Conservation (phyloP, 2,329 filamentous ascomycete genomes). For the Cercospora janseana region DNA sequence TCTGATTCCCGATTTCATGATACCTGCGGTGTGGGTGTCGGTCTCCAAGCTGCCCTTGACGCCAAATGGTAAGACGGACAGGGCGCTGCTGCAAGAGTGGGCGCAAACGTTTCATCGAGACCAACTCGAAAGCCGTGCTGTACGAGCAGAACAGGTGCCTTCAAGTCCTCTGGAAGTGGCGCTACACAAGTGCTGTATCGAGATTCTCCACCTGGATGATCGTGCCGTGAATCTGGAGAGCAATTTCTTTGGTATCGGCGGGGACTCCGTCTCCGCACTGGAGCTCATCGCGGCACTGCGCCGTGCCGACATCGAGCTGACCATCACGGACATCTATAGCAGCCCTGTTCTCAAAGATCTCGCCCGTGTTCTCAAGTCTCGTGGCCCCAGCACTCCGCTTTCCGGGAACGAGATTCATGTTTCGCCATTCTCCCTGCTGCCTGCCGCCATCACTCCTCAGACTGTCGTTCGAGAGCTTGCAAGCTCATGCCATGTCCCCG, state of each 20-base stretch:
- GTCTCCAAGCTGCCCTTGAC: neutral
- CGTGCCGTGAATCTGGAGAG: slow-evolving; percentile 27
- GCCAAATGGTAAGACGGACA: neutral
- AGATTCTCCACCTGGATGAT: neutral
- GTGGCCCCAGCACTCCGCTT: neutral
- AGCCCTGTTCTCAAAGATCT: slow-evolving; percentile 5
- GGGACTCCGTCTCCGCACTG: slow-evolving; percentile 41
- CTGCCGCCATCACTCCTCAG: neutral
- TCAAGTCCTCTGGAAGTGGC: slow-evolving; percentile 13
- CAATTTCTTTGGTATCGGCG: slow-evolving; percentile 46
- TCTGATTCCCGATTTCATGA: neutral
- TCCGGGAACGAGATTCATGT: neutral
- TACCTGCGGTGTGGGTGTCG: neutral
- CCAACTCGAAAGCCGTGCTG: slow-evolving; percentile 11
- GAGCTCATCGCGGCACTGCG: slow-evolving; percentile 30
- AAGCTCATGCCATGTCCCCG: slow-evolving; percentile 30
- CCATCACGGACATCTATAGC: slow-evolving; percentile 45
- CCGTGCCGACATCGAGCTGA: slow-evolving; percentile 27
- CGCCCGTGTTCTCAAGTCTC: neutral
- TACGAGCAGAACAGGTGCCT: slow-evolving; percentile 18
- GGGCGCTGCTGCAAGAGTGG: neutral
- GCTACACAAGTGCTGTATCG: slow-evolving; percentile 38
- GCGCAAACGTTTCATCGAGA: neutral
- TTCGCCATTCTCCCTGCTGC: neutral
- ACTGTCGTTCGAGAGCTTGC: slow-evolving; percentile 18